Evolutionary conservation across 148 eudicot genomes (phyloP).

Genomic region (Camellia japonica): DNA sequence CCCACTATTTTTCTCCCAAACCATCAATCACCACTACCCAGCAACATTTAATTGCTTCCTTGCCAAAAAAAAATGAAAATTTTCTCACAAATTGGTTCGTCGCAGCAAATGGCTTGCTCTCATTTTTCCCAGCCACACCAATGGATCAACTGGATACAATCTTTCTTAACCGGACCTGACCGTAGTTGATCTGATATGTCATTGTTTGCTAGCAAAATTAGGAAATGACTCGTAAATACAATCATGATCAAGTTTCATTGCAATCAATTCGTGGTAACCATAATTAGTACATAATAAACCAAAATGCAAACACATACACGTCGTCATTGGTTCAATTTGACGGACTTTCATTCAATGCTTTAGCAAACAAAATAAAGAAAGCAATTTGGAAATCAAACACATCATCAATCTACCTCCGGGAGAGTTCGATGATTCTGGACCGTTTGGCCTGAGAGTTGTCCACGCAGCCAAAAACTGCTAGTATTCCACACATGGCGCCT

Average conservation of each 20-base stretch:
- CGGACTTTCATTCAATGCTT: background rate
- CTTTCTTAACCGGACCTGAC: too few relatives aligned
- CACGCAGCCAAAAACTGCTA: conserved; percentile 82
- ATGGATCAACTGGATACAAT: background rate
- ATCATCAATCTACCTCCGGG: conserved; percentile 47
- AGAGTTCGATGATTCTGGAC: conserved; percentile 85
- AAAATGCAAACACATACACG: background rate
- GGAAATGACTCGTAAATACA: background rate
- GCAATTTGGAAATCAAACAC: background rate
- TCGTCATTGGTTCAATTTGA: background rate
- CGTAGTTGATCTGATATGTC: background rate
- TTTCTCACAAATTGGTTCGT: background rate
- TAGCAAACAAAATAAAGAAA: background rate
- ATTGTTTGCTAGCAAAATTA: background rate
- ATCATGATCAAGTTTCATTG: background rate
- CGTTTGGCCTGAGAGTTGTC: conserved; percentile 73
- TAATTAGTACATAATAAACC: background rate
- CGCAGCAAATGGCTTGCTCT: background rate
- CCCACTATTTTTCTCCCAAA: too few relatives aligned
- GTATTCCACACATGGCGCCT: conserved; percentile 85
- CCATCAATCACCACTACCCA: too few relatives aligned
- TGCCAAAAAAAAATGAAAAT: background rate
- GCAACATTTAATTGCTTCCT: too few relatives aligned
- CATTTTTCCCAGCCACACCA: background rate
- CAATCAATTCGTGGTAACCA: background rate